Evolutionary conservation across 2,329 filamentous ascomycete species (phyloP), one percentile per base, ranked within the genome.

Genomic region (Chalaropsis ovoidea): DNA sequence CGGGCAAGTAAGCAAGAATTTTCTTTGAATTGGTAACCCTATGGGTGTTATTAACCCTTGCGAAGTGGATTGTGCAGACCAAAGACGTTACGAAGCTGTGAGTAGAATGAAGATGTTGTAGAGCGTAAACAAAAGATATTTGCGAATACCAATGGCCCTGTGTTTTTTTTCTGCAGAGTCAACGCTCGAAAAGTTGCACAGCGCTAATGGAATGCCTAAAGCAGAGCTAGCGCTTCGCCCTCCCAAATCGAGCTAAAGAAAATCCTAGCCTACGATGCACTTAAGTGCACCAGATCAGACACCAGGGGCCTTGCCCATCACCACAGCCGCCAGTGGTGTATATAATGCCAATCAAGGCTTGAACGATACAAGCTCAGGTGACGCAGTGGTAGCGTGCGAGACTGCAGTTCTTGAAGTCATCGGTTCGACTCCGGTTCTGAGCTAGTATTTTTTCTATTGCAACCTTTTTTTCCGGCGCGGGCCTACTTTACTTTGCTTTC

Each of bases 361-460:
- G 0, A 3, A 7, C 2, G 2, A 2, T 22, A 13, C 1, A 61
- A 64, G 65, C 62, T 65, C 65, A 67, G 65, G 42, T 62, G 60
- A 62, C 60, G 60, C 60, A 62, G 60, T 62, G 60, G 60, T 62
- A 62, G 60, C 60, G 60, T 62, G 60, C 42, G 60, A 62, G 60
- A 62, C 60, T 62, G 60, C 60, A 62, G 60, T 62, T 62, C 60
- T 62, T 62, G 42, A 62, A 62, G 60, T 62, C 60, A 62, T 62
- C 60, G 60, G 60, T 62, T 62, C 60, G 60, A 62, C 60, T 62
- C 60, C 60, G 60, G 60, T 62, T 62, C 60, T 62, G 60, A 62
- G 60, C 65, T 67, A 56, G 56, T 58, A 41, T 65, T 67, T 67
- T 67, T 67, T 67, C 62, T 61, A 24, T 56, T 47, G 31, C 27